A percentile compares a stretch with the other conserved stretches of the same genome.
Evolutionary conservation across 164 flowering plant genomes (phyloP).

Genomic region (Cinnamomum chago): DNA sequence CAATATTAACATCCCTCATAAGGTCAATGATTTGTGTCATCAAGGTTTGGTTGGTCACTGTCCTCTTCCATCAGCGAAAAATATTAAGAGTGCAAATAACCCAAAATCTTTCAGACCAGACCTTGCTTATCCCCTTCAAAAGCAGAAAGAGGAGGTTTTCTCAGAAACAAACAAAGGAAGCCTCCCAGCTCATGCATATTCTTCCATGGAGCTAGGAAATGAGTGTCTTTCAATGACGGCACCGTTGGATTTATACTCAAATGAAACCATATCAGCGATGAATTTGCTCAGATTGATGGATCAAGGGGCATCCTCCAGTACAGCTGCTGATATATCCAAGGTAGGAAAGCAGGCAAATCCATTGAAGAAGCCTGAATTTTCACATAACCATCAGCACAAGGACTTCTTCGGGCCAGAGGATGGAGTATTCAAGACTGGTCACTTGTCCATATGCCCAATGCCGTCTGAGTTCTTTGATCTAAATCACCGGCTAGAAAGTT

Average conservation of each 20-base stretch:
- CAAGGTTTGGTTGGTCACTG: constrained; percentile 10
- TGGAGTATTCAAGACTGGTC: constrained; percentile 16
- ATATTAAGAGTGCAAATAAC: constrained; percentile 8
- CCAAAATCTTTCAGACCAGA: constrained; percentile 14
- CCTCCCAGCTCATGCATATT: constrained; percentile 16
- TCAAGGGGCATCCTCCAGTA: constrained; percentile 29
- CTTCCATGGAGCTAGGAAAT: constrained; percentile 20
- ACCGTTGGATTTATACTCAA: constrained; percentile 42
- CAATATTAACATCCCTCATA: constrained; percentile 2
- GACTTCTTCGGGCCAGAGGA: constrained; percentile 17
- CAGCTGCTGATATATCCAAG: constrained; percentile 15
- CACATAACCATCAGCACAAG: constrained; percentile 18
- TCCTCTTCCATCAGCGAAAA: constrained; percentile 15
- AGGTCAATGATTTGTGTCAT: constrained; percentile 15
- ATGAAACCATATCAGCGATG: constrained; percentile 64
- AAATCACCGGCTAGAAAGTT: constrained; percentile 9
- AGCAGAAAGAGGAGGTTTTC: constrained; percentile 15
- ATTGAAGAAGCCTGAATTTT: constrained; percentile 23
- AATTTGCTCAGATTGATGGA: constrained; percentile 70
- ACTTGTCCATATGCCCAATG: constrained; percentile 10
- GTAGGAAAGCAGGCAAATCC: constrained; percentile 17
- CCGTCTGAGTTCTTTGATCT: constrained; percentile 25
- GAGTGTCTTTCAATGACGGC: constrained; percentile 21
- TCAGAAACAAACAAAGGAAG: constrained; percentile 19
- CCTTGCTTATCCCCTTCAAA: constrained; percentile 18